phyloP scores from a whole-genome alignment of 345 rosid genomes.

The Aegle marmelos region DNA sequence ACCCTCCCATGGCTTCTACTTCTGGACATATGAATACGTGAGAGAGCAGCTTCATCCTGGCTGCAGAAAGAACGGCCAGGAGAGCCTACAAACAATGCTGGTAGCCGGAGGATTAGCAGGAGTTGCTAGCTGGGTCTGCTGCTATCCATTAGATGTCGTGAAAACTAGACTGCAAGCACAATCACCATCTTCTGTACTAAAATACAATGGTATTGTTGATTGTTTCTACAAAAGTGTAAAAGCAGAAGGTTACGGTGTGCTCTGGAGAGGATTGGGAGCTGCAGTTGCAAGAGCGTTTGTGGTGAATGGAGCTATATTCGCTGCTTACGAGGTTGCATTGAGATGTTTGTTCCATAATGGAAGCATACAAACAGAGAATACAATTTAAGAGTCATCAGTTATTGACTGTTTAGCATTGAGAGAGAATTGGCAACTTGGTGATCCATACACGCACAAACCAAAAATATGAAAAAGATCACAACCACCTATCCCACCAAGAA shows the following conservation, averaged over 20 bases:
- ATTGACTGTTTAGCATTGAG: neutral
- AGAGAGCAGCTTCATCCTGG: conserved; percentile 87
- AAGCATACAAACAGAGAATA: conserved; percentile 39
- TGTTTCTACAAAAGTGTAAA: conserved; percentile 59
- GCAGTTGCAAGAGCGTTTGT: conserved; percentile 97
- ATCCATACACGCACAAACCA: neutral
- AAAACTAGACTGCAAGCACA: conserved; percentile 83
- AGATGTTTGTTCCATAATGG: conserved; percentile 66
- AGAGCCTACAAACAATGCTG: conserved; percentile 71
- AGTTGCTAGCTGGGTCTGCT: conserved; percentile 86
- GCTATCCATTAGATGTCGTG: conserved; percentile 84
- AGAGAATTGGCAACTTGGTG: neutral
- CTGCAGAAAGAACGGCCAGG: conserved; percentile 72
- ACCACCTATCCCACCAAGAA: neutral
- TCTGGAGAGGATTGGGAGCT: conserved; percentile 93
- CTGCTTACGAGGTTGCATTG: conserved; percentile 82
- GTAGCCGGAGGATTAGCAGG: conserved; percentile 86
- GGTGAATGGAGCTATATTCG: conserved; percentile 83
- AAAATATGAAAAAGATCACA: neutral
- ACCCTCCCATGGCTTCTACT: conserved; percentile 79
- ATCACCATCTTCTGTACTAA: conserved; percentile 29
- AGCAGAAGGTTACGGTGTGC: conserved; percentile 66
- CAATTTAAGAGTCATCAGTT: conserved; percentile 19
- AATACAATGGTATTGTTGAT: conserved; percentile 63
- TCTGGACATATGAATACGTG: conserved; percentile 86